A percentile compares a stretch with the other conserved stretches of the same genome.
These are phyloP conservation scores for Rhynchosporium graminicola DNA, from an alignment of 2,329 filamentous ascomycete species.

Conservation along the genomic window DNA sequence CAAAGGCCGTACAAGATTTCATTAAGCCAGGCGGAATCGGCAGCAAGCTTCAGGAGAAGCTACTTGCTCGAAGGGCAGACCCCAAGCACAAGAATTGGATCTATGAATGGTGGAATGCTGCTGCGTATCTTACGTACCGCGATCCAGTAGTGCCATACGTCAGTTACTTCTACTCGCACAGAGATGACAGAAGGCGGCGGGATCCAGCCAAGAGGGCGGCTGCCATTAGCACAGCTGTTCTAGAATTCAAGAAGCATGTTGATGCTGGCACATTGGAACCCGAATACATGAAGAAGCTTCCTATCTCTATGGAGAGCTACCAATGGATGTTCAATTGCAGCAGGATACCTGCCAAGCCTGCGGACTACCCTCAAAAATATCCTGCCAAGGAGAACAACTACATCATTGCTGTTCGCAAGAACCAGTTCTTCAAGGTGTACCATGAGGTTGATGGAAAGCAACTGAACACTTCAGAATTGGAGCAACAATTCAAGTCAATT, in stretches of 20 bases:
- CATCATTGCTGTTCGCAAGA: conserved; percentile 89
- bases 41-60: conserved; percentile 81
- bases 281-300: conserved; percentile 97
- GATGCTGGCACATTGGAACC: conserved; percentile 83
- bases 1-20: conserved; percentile 86
- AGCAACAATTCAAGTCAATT: conserved; percentile 83
- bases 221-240: conserved; percentile 78
- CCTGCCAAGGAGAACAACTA: conserved; percentile 74
- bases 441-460: conserved; percentile 81
- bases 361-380: conserved; percentile 84
- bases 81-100: conserved; percentile 91
- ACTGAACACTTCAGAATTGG: conserved; percentile 85
- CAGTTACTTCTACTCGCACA: conserved; percentile 98
- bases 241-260: conserved; percentile 95
- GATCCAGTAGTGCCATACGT: conserved; percentile 97
- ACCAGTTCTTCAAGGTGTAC: conserved; percentile 92
- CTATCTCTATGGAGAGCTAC: conserved; percentile 98
- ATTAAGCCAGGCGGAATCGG: conserved; percentile 83
- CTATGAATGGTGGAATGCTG: conserved; percentile 97
- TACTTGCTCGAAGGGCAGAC: conserved; percentile 76
- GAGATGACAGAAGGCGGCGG: conserved; percentile 84
- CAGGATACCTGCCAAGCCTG: conserved; percentile 78
- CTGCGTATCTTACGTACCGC: conserved; percentile 88
- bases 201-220: conserved; percentile 92
- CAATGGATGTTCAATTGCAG: conserved; percentile 98